phyloP scores from a whole-genome alignment of 2,329 filamentous ascomycete genomes.

The Acarospora socialis region DNA sequence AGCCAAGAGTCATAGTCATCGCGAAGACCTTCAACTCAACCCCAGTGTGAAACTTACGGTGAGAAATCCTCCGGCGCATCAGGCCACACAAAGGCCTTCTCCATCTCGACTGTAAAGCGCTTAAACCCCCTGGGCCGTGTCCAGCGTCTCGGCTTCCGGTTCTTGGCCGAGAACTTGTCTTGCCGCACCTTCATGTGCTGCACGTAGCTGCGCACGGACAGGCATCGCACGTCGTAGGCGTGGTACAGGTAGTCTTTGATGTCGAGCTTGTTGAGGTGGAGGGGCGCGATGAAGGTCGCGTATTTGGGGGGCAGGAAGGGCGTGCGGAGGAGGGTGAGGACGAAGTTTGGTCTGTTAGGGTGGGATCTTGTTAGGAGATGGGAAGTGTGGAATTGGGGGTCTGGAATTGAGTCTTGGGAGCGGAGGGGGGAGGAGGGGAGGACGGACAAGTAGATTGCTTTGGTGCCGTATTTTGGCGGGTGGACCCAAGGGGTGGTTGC shows the following conservation, averaged over 20 bases:
- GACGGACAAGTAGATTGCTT: constrained; percentile 35
- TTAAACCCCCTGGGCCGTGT: constrained; percentile 63
- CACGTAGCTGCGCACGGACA: constrained; percentile 65
- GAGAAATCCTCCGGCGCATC: constrained; percentile 47
- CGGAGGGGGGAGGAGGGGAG: background rate
- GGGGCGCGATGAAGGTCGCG: constrained; percentile 79
- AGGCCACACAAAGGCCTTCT: constrained; percentile 74
- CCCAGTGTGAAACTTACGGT: constrained; percentile 31
- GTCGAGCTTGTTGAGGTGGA: constrained; percentile 92
- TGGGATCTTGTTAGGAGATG: constrained; percentile 3
- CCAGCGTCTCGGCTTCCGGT: constrained; percentile 39
- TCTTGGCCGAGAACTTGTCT: constrained; percentile 28
- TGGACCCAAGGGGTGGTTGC: too few species aligned
- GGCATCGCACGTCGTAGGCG: constrained; percentile 61
- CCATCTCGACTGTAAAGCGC: constrained; percentile 89
- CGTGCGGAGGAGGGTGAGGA: constrained; percentile 63
- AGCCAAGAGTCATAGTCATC: too few species aligned
- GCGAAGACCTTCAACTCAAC: constrained; percentile 7
- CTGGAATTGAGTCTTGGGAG: background rate
- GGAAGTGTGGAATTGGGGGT: background rate
- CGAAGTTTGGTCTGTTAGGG: constrained; percentile 57
- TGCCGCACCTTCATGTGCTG: constrained; percentile 52
- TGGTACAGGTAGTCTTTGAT: constrained; percentile 88
- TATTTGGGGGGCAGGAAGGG: constrained; percentile 60
- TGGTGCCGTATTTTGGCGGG: constrained; percentile 8